Evolutionary conservation across 2,329 filamentous ascomycete genomes (phyloP), one percentile per base, ranked within the genome.

Genomic region (Alternaria burnsii): DNA sequence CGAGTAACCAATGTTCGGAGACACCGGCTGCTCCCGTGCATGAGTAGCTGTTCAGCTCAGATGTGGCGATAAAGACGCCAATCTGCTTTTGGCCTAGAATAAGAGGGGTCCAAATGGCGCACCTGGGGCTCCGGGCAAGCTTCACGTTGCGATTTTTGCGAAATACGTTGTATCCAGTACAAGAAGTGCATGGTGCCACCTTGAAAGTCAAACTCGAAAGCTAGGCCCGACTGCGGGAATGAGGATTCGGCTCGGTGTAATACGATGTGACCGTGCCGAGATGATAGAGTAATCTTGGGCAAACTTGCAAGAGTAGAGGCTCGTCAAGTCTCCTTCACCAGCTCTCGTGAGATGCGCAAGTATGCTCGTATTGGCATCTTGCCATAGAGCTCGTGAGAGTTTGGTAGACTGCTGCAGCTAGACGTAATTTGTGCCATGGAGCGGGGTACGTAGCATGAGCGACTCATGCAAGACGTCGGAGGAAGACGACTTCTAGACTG

Each of bases 351-450:
- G 12, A 50, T 50, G 30, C 20, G 14, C 30, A 38, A 16, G 40
- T 42, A 50, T 4, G 32, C 30, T 50, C 20, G 32, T 36, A 34
- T 26, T 38, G 12, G 16, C 32, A 14, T 50, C 14, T 26, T 24
- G 3, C n/a, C 46, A 22, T n/a, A 30, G 20, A 36, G 20, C 10
- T 24, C 9, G 46, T 20, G n/a, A 5, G 0, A 36, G 20, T 36
- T 22, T 38, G 32, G 46, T 50, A 50, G 46, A 50, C 46, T 50
- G 20, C 46, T 50, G 32, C 46, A 50, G 46, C 46, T 38, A 24
- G 32, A 38, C 32, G 46, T 50, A 50, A 50, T 26, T 16, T 22
- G 32, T 18, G 46, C 46, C 22, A 26, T 38, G 30, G 32, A 50
- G 46, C 30, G 46, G 32, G 46, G 46, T 26, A 50, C 22, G 16